Percentiles rank a stretch among this genome's conserved stretches.
Conservation (phyloP, 805 yeast genomes). For the Lachancea meyersii region DNA sequence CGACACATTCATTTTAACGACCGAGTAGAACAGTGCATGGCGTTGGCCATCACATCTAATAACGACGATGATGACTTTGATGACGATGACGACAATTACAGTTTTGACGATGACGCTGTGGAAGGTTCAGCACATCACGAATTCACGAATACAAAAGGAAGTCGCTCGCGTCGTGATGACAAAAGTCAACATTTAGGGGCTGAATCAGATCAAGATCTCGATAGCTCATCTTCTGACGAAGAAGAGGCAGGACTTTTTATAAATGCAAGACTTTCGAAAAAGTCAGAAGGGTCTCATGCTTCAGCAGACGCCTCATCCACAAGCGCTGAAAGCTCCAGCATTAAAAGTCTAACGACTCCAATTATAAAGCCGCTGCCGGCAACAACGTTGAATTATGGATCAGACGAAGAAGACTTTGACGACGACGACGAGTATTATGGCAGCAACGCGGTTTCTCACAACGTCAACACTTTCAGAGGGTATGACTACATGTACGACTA, state of each 20-base stretch:
- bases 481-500: constrained; percentile 76
- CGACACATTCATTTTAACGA: constrained; percentile 89
- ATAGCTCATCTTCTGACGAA: constrained; percentile 17
- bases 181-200: background rate
- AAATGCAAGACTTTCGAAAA: constrained; percentile 29
- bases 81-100: constrained; percentile 3
- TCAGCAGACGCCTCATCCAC: constrained; percentile 27
- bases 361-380: constrained; percentile 81
- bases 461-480: constrained; percentile 65
- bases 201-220: constrained; percentile 21
- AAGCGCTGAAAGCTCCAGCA: constrained; percentile 14
- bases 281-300: constrained; percentile 23
- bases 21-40: constrained; percentile 90
- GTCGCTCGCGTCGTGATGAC: constrained; percentile 1
- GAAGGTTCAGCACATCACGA: constrained; percentile 5
- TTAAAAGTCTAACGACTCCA: constrained; percentile 27
- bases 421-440: constrained; percentile 36
- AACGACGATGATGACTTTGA: constrained; percentile 24
- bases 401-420: constrained; percentile 52
- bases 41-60: constrained; percentile 44
- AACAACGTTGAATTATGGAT: constrained; percentile 74
- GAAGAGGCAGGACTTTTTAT: constrained; percentile 32
- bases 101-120: constrained; percentile 4
- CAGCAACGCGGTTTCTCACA: constrained; percentile 58
- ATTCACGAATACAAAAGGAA: background rate